phyloP scores from a whole-genome alignment of 805 yeast species.

The Teunomyces stri region DNA sequence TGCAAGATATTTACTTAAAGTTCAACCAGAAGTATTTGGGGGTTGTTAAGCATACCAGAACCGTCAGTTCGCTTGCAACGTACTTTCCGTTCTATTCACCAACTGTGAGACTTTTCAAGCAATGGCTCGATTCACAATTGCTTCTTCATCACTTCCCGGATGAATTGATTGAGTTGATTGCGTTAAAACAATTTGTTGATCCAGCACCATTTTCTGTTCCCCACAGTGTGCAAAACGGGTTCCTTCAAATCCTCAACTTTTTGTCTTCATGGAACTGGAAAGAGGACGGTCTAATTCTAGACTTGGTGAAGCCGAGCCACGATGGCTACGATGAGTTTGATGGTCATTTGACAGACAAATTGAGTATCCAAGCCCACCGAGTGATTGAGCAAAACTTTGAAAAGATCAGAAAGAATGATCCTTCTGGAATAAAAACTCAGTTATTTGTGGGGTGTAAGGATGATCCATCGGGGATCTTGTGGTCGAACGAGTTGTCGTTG shows the following conservation, averaged over 20 bases:
- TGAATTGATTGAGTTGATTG: slow-evolving; percentile 78
- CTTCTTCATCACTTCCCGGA: slow-evolving; percentile 70
- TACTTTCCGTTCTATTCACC: slow-evolving; percentile 74
- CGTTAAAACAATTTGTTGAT: slow-evolving; percentile 80
- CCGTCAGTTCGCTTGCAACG: slow-evolving; percentile 66
- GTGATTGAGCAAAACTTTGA: slow-evolving; percentile 61
- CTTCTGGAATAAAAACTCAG: slow-evolving; percentile 74
- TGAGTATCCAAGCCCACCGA: slow-evolving; percentile 62
- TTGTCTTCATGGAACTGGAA: slow-evolving; percentile 92
- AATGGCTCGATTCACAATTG: slow-evolving; percentile 85
- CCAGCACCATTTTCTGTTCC: slow-evolving; percentile 85
- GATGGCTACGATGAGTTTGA: slow-evolving; percentile 16
- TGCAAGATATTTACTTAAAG: slow-evolving; percentile 61
- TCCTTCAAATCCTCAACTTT: slow-evolving; percentile 67
- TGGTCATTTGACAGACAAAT: slow-evolving; percentile 52
- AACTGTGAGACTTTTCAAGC: slow-evolving; percentile 79
- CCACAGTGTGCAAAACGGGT: slow-evolving; percentile 75
- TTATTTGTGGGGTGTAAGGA: slow-evolving; percentile 79
- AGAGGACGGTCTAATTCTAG: slow-evolving; percentile 79
- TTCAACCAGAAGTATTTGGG: slow-evolving; percentile 67
- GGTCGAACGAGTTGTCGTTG: slow-evolving; percentile 63
- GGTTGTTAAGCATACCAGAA: slow-evolving; percentile 76
- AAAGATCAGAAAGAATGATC: slow-evolving; percentile 73
- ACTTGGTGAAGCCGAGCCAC: slow-evolving; percentile 49
- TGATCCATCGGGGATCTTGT: slow-evolving; percentile 83